phyloP scores from a whole-genome alignment of 345 rosid genomes.

The Theobroma cacao region DNA sequence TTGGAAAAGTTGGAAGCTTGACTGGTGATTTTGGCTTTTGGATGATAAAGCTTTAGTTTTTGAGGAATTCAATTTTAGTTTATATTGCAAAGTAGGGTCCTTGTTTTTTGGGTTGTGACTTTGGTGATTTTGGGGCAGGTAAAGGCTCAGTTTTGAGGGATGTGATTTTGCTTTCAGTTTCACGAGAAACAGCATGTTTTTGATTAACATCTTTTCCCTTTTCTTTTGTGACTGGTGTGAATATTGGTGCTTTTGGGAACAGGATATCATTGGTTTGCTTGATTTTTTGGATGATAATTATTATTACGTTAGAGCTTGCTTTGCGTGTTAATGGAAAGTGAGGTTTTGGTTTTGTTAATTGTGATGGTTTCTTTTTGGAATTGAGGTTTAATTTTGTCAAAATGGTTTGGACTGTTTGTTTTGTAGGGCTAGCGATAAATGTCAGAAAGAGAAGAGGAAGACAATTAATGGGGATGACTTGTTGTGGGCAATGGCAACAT shows the following conservation, averaged over 20 bases:
- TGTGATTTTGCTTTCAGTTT: not conserved
- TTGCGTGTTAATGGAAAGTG: too few species aligned
- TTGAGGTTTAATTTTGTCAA: not conserved
- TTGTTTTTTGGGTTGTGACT: not conserved
- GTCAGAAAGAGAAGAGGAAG: conserved; percentile 74
- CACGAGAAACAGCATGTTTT: not conserved
- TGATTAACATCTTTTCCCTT: too few species aligned
- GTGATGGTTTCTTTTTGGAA: not conserved
- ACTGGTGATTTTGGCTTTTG: not conserved
- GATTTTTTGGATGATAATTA: too few species aligned
- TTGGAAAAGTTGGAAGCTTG: not conserved
- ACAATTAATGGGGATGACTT: conserved; percentile 78
- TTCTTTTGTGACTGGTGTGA: not conserved
- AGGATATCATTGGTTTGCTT: too few species aligned
- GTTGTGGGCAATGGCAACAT: conserved; percentile 78
- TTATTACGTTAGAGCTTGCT: too few species aligned
- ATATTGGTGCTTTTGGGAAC: too few species aligned
- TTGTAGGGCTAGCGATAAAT: conserved; percentile 65
- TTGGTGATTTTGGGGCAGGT: not conserved
- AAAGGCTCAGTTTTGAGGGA: not conserved
- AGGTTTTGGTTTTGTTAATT: too few species aligned
- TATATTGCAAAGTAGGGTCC: not conserved
- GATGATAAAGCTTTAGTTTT: not conserved
- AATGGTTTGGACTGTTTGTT: conserved; percentile 13
- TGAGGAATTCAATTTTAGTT: not conserved